phyloP scores from a whole-genome alignment of 2,329 filamentous ascomycete genomes.

The Didymella sp. region DNA sequence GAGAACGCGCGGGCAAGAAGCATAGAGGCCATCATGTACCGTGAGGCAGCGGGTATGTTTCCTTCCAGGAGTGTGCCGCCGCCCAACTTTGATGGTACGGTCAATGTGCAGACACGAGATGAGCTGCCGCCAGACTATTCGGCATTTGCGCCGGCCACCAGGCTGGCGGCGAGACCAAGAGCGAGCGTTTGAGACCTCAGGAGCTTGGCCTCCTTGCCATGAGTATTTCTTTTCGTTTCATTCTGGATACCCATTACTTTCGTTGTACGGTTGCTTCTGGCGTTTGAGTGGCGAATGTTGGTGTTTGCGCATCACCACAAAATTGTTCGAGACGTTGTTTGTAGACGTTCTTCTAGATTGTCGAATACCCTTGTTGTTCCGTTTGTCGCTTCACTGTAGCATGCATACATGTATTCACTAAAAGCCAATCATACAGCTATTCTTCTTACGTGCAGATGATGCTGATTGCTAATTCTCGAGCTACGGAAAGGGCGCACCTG shows the following conservation, averaged over 20 bases:
- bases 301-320: neutral
- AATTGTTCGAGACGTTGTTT: conserved; percentile 1
- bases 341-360: neutral
- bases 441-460: neutral
- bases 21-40: conserved; percentile 35
- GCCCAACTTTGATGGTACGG: conserved; percentile 26
- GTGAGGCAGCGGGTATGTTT: conserved; percentile 45
- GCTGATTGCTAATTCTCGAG: neutral
- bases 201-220: conserved; percentile 1
- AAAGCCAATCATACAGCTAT: neutral
- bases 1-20: conserved; percentile 43
- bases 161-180: neutral
- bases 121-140: conserved; percentile 43
- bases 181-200: neutral
- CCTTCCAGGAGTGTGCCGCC: conserved; percentile 45
- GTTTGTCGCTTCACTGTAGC: neutral
- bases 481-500: neutral
- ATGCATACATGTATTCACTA: neutral
- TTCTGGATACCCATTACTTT: conserved; percentile 5
- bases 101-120: conserved; percentile 15
- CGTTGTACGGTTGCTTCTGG: neutral
- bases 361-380: conserved; percentile 10
- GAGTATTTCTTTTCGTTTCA: neutral
- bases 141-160: conserved; percentile 24
- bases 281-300: neutral